Base-by-base conservation (phyloP, 768 basidiomycete species). In the Lactarius deliciosus region DNA sequence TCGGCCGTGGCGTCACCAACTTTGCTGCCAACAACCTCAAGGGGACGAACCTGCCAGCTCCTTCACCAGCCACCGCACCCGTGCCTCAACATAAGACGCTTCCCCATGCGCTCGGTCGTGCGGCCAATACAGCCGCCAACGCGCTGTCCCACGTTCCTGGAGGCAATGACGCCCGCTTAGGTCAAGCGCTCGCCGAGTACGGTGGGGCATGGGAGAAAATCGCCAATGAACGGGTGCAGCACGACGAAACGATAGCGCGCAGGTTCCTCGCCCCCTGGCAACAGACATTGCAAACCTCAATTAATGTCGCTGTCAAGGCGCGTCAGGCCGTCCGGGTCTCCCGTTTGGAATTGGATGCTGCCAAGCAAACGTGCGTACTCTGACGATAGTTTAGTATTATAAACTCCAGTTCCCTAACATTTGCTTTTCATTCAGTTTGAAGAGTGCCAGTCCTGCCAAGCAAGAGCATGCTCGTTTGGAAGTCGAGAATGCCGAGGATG, bases 391-490 rank as follows among this genome's bases (percentile, higher is more conserved):
- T n/a, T 7, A 18, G 41, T n/a, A 15, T 13, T 50, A 4, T 10
- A 11, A 47, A 22, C n/a, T n/a, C n/a, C 5, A 15, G 47, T 15
- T 15, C 13, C 50, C 25, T 53, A 22, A 53, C 25, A 25, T 50
- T 22, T 30, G 7, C 13, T 73, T 32, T 60, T 59, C 53, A 30
- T 63, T 20, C 70, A 96, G 94, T 16, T 77, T 97, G 72, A 97
- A 97, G 84, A 86, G 77, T 54, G 88, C 92, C 1, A 76, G 74
- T 68, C 86, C 91, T 0, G 78, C 86, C 20, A 91, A 81, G 79
- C 93, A 96, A 76, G 97, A 98, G 74, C 94, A 97, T 61, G 92
- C 94, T 5, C 82, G 92, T 57, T 86, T 97, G 25, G 93, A 96
- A 71, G 91, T 94, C 11, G 92, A 94, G 84, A 94, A 94, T 69